A percentile compares a stretch with the other conserved stretches of the same genome.
These are phyloP conservation scores for Chenopodium suecicum DNA, from an alignment of 148 eudicot species.

Conservation along the genomic window DNA sequence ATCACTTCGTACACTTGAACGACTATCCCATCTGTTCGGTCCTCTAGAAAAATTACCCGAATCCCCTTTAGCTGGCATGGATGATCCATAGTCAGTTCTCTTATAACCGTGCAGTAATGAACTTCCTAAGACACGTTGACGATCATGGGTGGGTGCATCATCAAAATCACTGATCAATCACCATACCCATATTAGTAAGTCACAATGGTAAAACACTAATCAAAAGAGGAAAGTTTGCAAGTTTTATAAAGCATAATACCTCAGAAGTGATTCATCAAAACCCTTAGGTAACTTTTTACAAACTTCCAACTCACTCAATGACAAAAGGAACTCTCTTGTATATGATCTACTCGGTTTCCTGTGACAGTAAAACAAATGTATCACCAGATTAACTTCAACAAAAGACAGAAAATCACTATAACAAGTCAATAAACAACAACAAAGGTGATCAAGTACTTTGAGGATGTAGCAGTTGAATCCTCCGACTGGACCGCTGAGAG, in stretches of 20 bases:
- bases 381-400: conserved; percentile 9
- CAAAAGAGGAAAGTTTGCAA: background rate
- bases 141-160: conserved; percentile 44
- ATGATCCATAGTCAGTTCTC: conserved; percentile 68
- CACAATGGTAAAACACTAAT: background rate
- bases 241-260: conserved; percentile 40
- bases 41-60: conserved; percentile 50
- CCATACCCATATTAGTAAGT: conserved; percentile 11
- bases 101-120: conserved; percentile 53
- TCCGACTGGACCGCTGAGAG: conserved; percentile 23
- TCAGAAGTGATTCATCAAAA: conserved; percentile 59
- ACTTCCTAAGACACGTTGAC: conserved; percentile 48
- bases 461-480: conserved; percentile 20
- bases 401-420: conserved; percentile 4
- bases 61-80: conserved; percentile 73
- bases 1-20: conserved; percentile 75
- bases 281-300: conserved; percentile 79
- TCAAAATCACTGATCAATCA: conserved; percentile 58
- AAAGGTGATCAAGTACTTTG: conserved; percentile 24
- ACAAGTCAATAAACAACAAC: conserved; percentile 4
- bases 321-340: conserved; percentile 72
- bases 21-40: conserved; percentile 73
- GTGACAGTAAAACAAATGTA: conserved; percentile 21
- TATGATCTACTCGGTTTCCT: conserved; percentile 61
- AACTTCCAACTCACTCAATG: conserved; percentile 63